phyloP scores from a whole-genome alignment of 208 protist species.

The Leishmania lainsoni region DNA sequence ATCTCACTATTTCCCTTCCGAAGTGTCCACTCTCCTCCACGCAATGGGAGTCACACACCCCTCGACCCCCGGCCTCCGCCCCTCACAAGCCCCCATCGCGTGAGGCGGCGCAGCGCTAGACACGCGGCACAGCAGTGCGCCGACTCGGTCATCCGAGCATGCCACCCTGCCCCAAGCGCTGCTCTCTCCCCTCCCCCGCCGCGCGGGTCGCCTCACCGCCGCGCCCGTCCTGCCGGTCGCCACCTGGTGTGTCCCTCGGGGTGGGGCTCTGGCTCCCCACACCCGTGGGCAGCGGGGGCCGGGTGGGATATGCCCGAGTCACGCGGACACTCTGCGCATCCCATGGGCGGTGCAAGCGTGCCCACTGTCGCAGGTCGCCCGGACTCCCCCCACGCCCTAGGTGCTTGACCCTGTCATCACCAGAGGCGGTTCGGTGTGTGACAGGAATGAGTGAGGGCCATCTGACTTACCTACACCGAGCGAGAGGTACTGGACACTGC shows the following conservation, averaged over 20 bases:
- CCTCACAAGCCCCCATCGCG: neutral
- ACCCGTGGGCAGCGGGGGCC: neutral
- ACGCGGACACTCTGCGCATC: neutral
- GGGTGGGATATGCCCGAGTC: neutral
- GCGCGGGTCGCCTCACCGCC: no score
- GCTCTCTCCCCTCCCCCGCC: no score
- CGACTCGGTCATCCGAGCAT: neutral
- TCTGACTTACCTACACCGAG: no score
- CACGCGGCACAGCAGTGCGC: neutral
- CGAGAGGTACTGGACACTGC: neutral
- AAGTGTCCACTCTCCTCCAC: neutral
- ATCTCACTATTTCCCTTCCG: neutral
- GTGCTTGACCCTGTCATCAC: neutral
- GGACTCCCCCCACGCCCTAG: neutral
- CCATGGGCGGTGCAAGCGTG: neutral
- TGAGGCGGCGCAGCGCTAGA: neutral
- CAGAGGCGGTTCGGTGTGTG: neutral
- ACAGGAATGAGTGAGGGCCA: no score
- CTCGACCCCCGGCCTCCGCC: neutral
- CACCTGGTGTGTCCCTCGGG: no score
- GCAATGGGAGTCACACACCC: neutral
- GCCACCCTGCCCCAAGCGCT: no score
- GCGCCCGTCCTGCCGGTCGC: no score
- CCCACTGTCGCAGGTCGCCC: neutral
- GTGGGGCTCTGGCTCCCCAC: no score